Evolutionary conservation across 2,329 filamentous ascomycete genomes (phyloP), one percentile per base, ranked within the genome.

Genomic region (Alternaria gaisen): DNA sequence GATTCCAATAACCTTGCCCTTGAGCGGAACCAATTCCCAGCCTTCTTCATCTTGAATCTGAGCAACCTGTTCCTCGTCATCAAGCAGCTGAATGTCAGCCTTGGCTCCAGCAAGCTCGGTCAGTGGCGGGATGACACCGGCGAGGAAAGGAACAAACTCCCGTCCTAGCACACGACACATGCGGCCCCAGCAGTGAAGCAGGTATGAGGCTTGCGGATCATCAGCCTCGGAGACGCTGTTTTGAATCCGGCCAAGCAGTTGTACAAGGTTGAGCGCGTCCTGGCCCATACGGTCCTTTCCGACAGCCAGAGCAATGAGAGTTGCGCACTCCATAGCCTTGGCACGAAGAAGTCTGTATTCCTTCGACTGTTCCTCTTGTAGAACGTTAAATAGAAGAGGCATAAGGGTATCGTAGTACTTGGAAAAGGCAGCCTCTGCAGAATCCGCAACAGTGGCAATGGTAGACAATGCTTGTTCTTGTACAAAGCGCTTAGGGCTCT

Each of bases 291-390:
- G 91, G 71, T 96, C 92, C 79, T 96, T 95, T 53, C 95, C 95
- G 62, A 99, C 95, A 30, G 95, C 95, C 55, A 99, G 84, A 32
- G 95, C 93, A 73, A 99, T 99, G 43, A 99, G 83, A 8, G 95
- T 99, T 18, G 95, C 94, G 76, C 95, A 99, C 80, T 99, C 95
- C 95, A 99, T 99, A 3, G 95, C 95, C 84, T 99, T 99, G 51
- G 95, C 95, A 60, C 94, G 88, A 40, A 99, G 86, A 47, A 98
- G 83, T 55, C 94, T 87, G 80, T 94, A 94, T 74, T 99, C 95
- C 81, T 97, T 97, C 54, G 94, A 92, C 72, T 94, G 94, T 74
- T 97, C 93, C 69, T 93, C 89, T 74, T 90, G 90, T 52, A 99
- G 83, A 10, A 98, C 94, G 63, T 90, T 91, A 79, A 98, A 94